These are phyloP conservation scores for Myotisia sp. DNA, from an alignment of 2,329 filamentous ascomycete genomes.

Conservation along the genomic window DNA sequence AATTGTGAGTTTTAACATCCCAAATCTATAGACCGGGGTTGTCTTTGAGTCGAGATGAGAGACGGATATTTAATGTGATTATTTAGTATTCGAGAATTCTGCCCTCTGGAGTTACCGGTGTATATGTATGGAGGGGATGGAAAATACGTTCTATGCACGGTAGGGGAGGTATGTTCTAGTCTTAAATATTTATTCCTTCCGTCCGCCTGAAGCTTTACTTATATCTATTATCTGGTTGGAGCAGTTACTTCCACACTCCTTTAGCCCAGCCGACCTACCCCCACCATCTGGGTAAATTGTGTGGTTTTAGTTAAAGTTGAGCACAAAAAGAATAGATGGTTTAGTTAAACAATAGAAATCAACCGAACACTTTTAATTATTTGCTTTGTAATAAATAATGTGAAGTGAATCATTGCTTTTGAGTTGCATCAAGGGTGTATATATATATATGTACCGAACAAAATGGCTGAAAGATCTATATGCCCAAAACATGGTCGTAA, in stretches of 20 bases:
- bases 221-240: not conserved
- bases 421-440: not conserved
- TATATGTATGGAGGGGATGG: slow-evolving; percentile 86
- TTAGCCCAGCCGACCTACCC: slow-evolving; percentile 48
- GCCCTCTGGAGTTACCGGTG: slow-evolving; percentile 53
- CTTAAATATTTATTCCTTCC: slow-evolving; percentile 7
- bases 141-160: slow-evolving; percentile 35
- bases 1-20: slow-evolving; percentile 47
- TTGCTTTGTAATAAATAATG: too few species aligned
- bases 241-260: slow-evolving; percentile 53
- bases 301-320: too few species aligned
- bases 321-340: too few species aligned
- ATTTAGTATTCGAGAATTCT: slow-evolving; percentile 58
- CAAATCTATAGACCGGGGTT: slow-evolving; percentile 2
- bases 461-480: too few species aligned
- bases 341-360: too few species aligned
- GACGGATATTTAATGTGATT: slow-evolving; percentile 6
- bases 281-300: too few species aligned
- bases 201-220: too few species aligned
- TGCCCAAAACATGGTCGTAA: too few species aligned
- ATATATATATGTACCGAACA: not conserved
- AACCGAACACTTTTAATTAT: too few species aligned
- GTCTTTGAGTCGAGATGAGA: not conserved
- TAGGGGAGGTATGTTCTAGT: slow-evolving; percentile 24
- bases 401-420: not conserved